Base-by-base conservation (phyloP, 108 stramenopile genomes). In the Nitzschia sp. region DNA sequence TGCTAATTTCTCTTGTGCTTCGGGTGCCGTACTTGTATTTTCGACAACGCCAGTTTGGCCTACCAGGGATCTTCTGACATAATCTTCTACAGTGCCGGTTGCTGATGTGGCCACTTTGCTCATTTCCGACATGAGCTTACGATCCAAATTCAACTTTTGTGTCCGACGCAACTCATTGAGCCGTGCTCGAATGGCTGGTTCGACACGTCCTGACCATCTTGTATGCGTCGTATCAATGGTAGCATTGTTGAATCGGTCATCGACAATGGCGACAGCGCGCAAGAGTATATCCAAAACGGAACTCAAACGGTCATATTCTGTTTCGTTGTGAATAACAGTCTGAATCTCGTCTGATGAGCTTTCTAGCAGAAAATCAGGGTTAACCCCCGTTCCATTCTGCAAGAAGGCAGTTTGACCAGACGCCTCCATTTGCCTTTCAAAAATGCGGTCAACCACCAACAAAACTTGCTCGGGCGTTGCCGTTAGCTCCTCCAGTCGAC, bases 391-490 rank as follows among this genome's bases (percentile, higher is more conserved):
- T 61, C 64, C 32, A 24, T 35, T 61, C 13, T 70, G 68, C 4
- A 26, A 61, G 23, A 19, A 46, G 29, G 42, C 4, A 17, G 27
- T 31, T 28, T 53, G 27, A 0, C 60, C 64, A 8, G 33, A n/a
- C 9, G 57, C 45, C 51, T 24, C 21, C 46, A 69, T 75, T 45
- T 74, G 76, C 29, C 79, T 62, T 31, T 87, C 78, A 54, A 78
- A 78, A 35, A 91, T 38, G 36, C 83, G 64, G 45, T 91, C 83
- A 19, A 86, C 71, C 21, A 86, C 75, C 30, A 58, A 36, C 18
- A 70, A 49, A 21, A 87, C 59, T 54, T 84, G 81, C 11, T 67
- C 67, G 13, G 59, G 46, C 13, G 83, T 71, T 19, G 57, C 64
- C 8, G 72, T 45, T 2, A 81, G 70, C 6, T 81, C 70, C 46